Base-by-base conservation (phyloP, 2,329 filamentous ascomycete species). In the Lachnellula hyalina region DNA sequence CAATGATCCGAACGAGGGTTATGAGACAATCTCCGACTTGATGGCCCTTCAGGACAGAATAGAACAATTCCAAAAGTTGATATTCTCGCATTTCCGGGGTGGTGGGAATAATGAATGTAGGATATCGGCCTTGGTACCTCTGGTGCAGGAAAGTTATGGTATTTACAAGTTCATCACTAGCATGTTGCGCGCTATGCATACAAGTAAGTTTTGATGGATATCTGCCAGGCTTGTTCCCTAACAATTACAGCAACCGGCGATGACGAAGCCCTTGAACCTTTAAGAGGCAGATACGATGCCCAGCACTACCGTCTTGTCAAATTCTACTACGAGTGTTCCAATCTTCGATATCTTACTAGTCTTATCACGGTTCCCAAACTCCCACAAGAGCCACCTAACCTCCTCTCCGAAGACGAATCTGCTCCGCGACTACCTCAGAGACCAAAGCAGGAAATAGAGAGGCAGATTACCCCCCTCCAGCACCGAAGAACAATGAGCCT, bases 141-240 rank as follows among this genome's bases (percentile, higher is more conserved):
- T 99, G 44, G 94, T 99, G 3, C 90, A 96, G 70, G 94, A 99
- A 76, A 97, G 91, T 71, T 99, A 97, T 73, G 94, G 94, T 47
- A 97, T 99, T 64, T 99, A 99, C 79, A 97, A 97, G 74, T 99
- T 99, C 71, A 92, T 96, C 62, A 99, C 94, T 0, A 99, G 94
- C 86, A 99, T 99, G 94, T 75, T 99, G 59, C 84, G 94, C 53
- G 94, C 94, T 15, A 96, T 99, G 92, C 93, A 99, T 71, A 93
- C 89, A 2, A 91, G 89, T 92, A 77, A 69, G 86, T 75, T 38
- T n/a, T 21, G n/a, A 35, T 21, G 15, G 7, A 11, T 23, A 19
- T 15, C 14, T 4, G n/a, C 4, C 12, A 34, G 11, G 17, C 42
- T 34, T 25, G 47, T 28, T 9, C 8, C 49, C 58, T 60, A 51